Percentiles rank a stretch among this genome's conserved stretches.
Evolutionary conservation across 1,284 basidiomycete species (phyloP).

Genomic region (Sporisorium graminicola): DNA sequence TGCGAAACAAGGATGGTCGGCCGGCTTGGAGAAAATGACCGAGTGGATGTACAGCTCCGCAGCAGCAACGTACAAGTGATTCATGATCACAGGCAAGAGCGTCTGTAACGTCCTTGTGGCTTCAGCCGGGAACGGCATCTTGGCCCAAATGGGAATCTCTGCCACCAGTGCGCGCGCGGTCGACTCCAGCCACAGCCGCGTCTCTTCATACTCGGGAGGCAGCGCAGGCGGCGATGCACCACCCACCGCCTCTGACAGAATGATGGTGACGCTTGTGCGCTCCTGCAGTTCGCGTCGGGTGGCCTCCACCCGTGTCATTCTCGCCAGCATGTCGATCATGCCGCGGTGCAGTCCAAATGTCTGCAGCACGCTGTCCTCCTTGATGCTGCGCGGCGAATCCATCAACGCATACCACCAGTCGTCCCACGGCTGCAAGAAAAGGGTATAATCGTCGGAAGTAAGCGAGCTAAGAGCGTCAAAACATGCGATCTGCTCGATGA

Average conservation of each 20-base stretch:
- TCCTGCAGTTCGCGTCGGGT: slow-evolving; percentile 41
- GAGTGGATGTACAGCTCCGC: slow-evolving; percentile 51
- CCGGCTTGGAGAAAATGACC: slow-evolving; percentile 47
- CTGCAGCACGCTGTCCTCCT: slow-evolving; percentile 45
- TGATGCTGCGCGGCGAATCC: slow-evolving; percentile 44
- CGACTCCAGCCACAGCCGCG: slow-evolving; percentile 41
- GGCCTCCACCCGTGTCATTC: slow-evolving; percentile 46
- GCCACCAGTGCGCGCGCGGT: slow-evolving; percentile 40
- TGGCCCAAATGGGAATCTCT: slow-evolving; percentile 47
- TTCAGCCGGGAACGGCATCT: slow-evolving; percentile 38
- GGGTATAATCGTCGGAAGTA: slow-evolving; percentile 44
- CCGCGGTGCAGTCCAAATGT: slow-evolving; percentile 46
- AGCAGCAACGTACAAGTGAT: slow-evolving; percentile 43
- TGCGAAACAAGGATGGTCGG: slow-evolving; percentile 39
- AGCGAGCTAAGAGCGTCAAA: slow-evolving; percentile 48
- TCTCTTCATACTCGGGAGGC: slow-evolving; percentile 49
- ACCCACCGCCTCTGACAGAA: slow-evolving; percentile 35
- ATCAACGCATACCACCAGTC: slow-evolving; percentile 51
- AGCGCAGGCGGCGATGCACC: slow-evolving; percentile 30
- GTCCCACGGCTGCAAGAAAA: slow-evolving; percentile 50
- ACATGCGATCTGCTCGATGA: slow-evolving; percentile 50
- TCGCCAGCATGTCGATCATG: slow-evolving; percentile 48
- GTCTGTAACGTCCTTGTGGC: slow-evolving; percentile 35
- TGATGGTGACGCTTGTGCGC: slow-evolving; percentile 38
- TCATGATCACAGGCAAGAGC: slow-evolving; percentile 39